Percentiles rank a stretch among this genome's conserved stretches.
phyloP scores from a whole-genome alignment of 352 stramenopile species.

The Pseudoperonospora humuli region DNA sequence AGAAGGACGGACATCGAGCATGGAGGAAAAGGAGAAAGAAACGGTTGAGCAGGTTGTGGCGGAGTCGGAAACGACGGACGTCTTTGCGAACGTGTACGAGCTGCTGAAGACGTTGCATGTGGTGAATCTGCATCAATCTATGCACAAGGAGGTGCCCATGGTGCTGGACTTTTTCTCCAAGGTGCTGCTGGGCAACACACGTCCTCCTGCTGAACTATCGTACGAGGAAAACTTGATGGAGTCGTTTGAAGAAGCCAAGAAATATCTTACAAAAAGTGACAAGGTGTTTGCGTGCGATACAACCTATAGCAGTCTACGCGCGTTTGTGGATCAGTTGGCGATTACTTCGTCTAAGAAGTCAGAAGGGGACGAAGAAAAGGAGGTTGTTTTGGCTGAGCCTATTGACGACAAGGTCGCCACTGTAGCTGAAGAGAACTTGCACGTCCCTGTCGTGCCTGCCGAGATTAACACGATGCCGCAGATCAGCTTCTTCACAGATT shows the following conservation, averaged over 20 bases:
- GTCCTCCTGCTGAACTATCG: conserved; percentile 60
- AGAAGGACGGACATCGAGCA: neutral
- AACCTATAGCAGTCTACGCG: conserved; percentile 54
- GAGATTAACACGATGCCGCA: conserved; percentile 45
- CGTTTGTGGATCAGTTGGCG: conserved; percentile 48
- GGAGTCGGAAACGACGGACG: conserved; percentile 13
- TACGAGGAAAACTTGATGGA: conserved; percentile 76
- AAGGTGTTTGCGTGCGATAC: conserved; percentile 69
- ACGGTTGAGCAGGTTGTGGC: neutral
- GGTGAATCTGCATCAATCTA: conserved; percentile 63
- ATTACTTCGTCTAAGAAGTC: conserved; percentile 12
- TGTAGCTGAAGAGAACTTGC: conserved; percentile 3
- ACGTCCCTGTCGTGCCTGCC: conserved; percentile 17
- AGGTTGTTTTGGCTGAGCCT: conserved; percentile 2
- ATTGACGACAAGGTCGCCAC: conserved; percentile 1
- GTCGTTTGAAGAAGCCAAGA: conserved; percentile 68
- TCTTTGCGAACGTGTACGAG: conserved; percentile 51
- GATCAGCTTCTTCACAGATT: conserved; percentile 86
- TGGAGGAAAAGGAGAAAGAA: conserved; percentile 1
- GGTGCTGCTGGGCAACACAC: conserved; percentile 73
- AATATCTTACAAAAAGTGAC: conserved; percentile 55
- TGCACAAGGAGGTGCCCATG: conserved; percentile 70
- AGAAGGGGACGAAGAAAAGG: neutral
- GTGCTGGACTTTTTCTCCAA: conserved; percentile 83
- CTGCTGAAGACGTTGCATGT: conserved; percentile 73